phyloP scores from a whole-genome alignment of 83 land plant genomes.

The Picea abies region DNA sequence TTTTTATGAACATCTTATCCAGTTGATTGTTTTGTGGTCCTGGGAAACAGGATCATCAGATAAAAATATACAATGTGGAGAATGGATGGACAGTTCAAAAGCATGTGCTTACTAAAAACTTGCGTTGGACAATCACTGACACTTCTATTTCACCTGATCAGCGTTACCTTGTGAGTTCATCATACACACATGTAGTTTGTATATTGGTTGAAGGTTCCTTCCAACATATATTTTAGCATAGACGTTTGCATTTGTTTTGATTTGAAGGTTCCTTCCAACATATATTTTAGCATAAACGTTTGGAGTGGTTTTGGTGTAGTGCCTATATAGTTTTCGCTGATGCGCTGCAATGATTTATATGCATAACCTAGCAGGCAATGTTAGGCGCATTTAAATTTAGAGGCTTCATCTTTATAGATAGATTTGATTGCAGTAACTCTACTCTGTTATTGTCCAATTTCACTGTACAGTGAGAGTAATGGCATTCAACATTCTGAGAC shows the following conservation, averaged over 20 bases:
- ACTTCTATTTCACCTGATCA: constrained; percentile 91
- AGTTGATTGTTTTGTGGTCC: not conserved
- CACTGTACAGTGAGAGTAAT: too few relatives aligned
- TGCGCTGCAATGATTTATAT: not conserved
- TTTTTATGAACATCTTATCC: not conserved
- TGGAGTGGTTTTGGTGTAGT: not conserved
- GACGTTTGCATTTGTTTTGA: not conserved
- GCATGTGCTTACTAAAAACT: constrained; percentile 69
- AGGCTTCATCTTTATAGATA: not conserved
- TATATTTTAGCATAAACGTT: not conserved
- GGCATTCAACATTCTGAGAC: too few relatives aligned
- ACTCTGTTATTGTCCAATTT: too few relatives aligned
- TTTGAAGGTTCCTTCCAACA: not conserved
- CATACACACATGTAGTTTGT: not conserved
- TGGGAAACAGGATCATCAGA: constrained; percentile 69
- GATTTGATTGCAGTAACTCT: too few relatives aligned
- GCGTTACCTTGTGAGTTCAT: constrained; percentile 62
- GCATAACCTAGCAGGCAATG: not conserved
- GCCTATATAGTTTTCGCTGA: not conserved
- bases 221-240: not conserved
- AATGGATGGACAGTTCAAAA: constrained; percentile 77
- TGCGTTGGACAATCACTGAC: constrained; percentile 95
- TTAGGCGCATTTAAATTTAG: not conserved
- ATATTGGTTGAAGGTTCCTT: not conserved
- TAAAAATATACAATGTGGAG: constrained; percentile 82